A percentile compares a stretch with the other conserved stretches of the same genome.
Conservation (phyloP, 306 rosid genomes). For the Cicer pinnatifidum region DNA sequence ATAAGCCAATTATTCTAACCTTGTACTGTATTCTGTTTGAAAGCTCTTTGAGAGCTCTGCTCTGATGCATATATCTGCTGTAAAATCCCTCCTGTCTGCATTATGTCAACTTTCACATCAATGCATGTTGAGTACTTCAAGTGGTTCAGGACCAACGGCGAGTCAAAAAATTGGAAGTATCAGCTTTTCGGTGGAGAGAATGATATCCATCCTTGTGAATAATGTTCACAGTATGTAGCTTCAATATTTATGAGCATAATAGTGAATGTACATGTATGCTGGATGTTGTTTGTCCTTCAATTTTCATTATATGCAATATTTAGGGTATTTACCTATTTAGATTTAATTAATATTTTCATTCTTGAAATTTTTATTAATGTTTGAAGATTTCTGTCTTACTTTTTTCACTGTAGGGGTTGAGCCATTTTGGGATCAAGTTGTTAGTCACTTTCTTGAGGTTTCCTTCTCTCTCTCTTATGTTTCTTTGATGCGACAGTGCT, state of each 20-base stretch:
- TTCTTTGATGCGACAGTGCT: conserved; percentile 32
- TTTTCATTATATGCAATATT: conserved; percentile 37
- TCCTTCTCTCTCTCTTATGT: conserved; percentile 36
- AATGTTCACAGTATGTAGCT: conserved; percentile 86
- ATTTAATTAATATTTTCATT: background rate
- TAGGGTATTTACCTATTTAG: background rate
- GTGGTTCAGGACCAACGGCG: conserved; percentile 65
- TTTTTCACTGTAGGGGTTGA: conserved; percentile 71
- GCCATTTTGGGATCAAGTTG: conserved; percentile 93
- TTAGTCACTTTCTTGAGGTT: conserved; percentile 93
- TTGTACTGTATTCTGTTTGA: conserved; percentile 45
- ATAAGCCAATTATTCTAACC: conserved; percentile 47
- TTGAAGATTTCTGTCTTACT: conserved; percentile 14
- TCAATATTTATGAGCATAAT: conserved; percentile 38
- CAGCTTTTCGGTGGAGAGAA: conserved; percentile 91
- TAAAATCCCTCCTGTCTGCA: conserved; percentile 91
- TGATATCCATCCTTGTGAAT: conserved; percentile 90
- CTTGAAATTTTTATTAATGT: conserved; percentile 32
- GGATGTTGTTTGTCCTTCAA: conserved; percentile 35
- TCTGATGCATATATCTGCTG: conserved; percentile 86
- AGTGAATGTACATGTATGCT: conserved; percentile 30
- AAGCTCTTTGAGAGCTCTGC: conserved; percentile 98
- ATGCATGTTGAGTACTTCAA: conserved; percentile 66
- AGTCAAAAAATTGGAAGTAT: conserved; percentile 89
- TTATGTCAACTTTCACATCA: conserved; percentile 89